Evolutionary conservation across 139 green algal genomes (phyloP).

Genomic region (Pleodorina starrii): DNA sequence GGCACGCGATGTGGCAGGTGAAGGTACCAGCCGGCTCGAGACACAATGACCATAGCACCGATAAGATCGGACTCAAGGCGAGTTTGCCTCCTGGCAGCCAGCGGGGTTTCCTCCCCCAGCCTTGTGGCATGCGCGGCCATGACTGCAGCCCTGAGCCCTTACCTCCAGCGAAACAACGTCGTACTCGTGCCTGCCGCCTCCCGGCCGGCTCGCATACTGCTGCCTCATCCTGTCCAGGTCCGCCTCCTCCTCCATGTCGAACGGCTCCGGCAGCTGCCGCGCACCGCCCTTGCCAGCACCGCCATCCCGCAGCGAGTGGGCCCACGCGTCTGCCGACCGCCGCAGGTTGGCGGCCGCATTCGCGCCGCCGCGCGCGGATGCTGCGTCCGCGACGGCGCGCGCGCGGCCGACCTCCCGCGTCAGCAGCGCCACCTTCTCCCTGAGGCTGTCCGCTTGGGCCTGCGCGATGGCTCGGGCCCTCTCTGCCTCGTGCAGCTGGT

Average conservation of each 20-base stretch:
- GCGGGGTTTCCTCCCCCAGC: background rate
- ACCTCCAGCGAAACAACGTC: slow-evolving; percentile 11
- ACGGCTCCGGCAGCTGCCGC: background rate
- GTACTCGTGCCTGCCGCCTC: background rate
- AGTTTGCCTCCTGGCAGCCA: too few relatives aligned
- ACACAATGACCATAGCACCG: background rate
- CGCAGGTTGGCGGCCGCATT: background rate
- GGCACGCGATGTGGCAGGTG: background rate
- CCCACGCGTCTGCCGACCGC: background rate
- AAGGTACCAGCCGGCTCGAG: background rate
- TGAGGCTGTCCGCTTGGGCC: background rate
- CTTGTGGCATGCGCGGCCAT: background rate
- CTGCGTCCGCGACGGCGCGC: background rate
- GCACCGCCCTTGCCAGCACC: background rate
- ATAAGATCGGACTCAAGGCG: too few relatives aligned
- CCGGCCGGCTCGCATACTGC: background rate
- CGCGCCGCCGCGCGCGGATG: background rate
- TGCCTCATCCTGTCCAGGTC: background rate
- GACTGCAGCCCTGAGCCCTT: background rate
- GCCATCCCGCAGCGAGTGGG: background rate
- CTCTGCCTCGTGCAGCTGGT: background rate
- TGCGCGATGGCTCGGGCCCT: background rate
- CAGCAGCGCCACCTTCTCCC: slow-evolving; percentile 9
- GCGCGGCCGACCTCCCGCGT: slow-evolving; percentile 23
- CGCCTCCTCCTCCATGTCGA: background rate